Percentiles rank a stretch among this genome's conserved stretches.
Conservation (phyloP, 129 eudicot species). For the Flaveria trinervia region DNA sequence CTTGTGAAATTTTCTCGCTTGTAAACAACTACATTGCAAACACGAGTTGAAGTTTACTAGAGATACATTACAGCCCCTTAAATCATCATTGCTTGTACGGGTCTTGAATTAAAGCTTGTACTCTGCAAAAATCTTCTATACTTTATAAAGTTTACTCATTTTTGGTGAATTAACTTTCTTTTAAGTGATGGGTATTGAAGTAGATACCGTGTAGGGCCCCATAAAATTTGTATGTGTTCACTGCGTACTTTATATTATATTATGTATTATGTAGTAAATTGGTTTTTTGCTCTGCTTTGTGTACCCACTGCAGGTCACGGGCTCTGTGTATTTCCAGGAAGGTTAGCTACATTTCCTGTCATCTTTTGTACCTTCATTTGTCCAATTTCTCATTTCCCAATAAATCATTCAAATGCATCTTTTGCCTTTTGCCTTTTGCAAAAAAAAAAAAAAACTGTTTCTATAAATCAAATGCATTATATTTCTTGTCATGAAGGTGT, state of each 20-base stretch:
- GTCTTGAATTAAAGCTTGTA: conserved; percentile 6
- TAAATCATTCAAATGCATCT: conserved; percentile 13
- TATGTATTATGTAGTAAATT: conserved; percentile 11
- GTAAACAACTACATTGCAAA: neutral
- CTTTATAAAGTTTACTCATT: conserved; percentile 8
- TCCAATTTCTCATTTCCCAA: conserved; percentile 42
- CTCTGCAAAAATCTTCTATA: conserved; percentile 1
- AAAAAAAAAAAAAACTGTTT: neutral
- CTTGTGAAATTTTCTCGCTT: conserved; percentile 10
- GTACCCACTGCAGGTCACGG: conserved; percentile 87
- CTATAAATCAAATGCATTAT: neutral
- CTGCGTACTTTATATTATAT: conserved; percentile 31
- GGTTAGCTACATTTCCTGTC: conserved; percentile 56
- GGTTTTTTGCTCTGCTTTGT: conserved; percentile 34
- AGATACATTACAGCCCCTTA: neutral
- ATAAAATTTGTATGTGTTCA: conserved; percentile 34
- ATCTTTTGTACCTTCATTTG: conserved; percentile 39
- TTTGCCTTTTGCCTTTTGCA: conserved; percentile 20
- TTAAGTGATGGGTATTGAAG: conserved; percentile 7
- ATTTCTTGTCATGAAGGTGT: conserved; percentile 4
- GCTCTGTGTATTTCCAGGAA: conserved; percentile 94
- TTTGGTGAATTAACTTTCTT: conserved; percentile 9
- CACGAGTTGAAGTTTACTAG: neutral
- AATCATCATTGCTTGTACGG: conserved; percentile 8
- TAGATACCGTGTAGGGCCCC: conserved; percentile 36